phyloP scores from a whole-genome alignment of 2,329 filamentous ascomycete genomes.

The Aureobasidium lini region DNA sequence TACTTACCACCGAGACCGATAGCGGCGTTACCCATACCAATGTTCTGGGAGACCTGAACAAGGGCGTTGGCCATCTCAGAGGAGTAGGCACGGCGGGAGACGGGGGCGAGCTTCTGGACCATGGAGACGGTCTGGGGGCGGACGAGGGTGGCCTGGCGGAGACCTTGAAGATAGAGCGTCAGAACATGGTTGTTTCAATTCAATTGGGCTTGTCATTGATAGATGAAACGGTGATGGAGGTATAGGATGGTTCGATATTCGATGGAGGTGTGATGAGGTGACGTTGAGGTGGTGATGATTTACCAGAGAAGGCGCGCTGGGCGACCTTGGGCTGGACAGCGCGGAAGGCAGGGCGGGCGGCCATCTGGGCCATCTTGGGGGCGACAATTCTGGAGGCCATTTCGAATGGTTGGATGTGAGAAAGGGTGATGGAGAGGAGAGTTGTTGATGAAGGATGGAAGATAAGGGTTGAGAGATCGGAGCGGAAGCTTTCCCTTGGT shows the following conservation, averaged over 20 bases:
- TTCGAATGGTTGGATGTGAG: constrained; percentile 50
- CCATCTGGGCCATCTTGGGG: constrained; percentile 65
- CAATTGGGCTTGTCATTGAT: constrained; percentile 12
- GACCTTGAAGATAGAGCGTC: constrained; percentile 16
- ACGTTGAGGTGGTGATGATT: constrained; percentile 30
- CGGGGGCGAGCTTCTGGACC: constrained; percentile 45
- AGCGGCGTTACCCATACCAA: constrained; percentile 82
- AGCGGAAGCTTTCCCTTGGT: constrained; percentile 16
- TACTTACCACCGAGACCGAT: constrained; percentile 65
- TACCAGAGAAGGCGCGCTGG: constrained; percentile 70
- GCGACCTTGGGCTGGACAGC: constrained; percentile 39
- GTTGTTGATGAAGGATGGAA: constrained; percentile 26
- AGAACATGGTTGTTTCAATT: constrained; percentile 16
- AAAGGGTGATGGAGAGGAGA: constrained; percentile 33
- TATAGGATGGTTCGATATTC: constrained; percentile 5
- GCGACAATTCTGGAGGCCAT: constrained; percentile 76
- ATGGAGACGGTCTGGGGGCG: constrained; percentile 63
- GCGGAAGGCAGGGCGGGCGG: constrained; percentile 67
- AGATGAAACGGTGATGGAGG: constrained; percentile 4
- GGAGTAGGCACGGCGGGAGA: constrained; percentile 63
- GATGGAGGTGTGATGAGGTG: constrained; percentile 32
- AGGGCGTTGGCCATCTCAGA: constrained; percentile 83
- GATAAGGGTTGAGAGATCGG: constrained; percentile 18
- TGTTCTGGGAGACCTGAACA: constrained; percentile 85
- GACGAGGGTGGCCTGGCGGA: constrained; percentile 49